These are phyloP conservation scores for Pseudoscleropodium purum DNA, from an alignment of 225 moss, liverwort and hornwort genomes.

Conservation along the genomic window DNA sequence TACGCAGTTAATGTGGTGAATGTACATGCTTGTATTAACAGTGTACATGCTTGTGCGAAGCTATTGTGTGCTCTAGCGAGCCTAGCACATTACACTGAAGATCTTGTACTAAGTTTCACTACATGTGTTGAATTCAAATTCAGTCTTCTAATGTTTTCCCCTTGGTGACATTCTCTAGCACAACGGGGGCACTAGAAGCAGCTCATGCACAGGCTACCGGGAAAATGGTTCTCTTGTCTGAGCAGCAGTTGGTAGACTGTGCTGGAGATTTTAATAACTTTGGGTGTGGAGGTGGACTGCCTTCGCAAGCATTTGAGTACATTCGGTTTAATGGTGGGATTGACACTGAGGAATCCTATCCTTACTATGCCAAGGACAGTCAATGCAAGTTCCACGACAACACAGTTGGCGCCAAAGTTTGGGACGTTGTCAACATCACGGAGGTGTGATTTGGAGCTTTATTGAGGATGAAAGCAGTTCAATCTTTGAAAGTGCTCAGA, in stretches of 20 bases:
- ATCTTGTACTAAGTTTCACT: neutral
- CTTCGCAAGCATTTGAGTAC: conserved; percentile 97
- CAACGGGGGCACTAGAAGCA: conserved; percentile 92
- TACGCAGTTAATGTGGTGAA: neutral
- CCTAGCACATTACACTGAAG: neutral
- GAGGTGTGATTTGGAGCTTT: conserved; percentile 30
- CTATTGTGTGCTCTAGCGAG: neutral
- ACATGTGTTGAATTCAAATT: neutral
- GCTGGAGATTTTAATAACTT: conserved; percentile 90
- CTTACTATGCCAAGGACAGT: conserved; percentile 65
- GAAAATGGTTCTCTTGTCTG: conserved; percentile 86
- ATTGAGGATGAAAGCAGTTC: neutral
- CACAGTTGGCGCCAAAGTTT: conserved; percentile 77
- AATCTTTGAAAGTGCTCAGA: neutral
- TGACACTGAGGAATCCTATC: conserved; percentile 89
- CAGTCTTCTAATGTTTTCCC: neutral
- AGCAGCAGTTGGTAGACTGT: conserved; percentile 96
- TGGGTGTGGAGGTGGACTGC: conserved; percentile 89
- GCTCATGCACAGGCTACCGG: conserved; percentile 98
- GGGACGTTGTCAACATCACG: conserved; percentile 94
- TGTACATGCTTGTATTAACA: neutral
- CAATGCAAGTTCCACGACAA: conserved; percentile 56
- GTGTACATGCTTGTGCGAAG: neutral
- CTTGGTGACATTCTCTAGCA: conserved; percentile 29
- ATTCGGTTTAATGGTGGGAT: conserved; percentile 77